A percentile compares a stretch with the other conserved stretches of the same genome.
Evolutionary conservation across 2,329 filamentous ascomycete species (phyloP).

Genomic region (Colletotrichum filicis): DNA sequence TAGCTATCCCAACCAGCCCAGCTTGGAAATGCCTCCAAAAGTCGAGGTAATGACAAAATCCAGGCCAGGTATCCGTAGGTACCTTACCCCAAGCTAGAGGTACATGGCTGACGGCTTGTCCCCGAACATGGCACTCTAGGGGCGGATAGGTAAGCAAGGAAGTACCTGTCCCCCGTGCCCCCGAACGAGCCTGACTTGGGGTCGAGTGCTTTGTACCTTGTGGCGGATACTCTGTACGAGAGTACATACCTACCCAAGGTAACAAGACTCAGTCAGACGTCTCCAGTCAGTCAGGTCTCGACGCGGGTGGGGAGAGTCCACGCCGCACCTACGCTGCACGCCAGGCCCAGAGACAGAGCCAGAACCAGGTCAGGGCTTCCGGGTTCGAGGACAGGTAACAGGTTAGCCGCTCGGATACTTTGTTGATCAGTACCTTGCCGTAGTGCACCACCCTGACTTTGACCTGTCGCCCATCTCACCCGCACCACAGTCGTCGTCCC

Average conservation of each 20-base stretch:
- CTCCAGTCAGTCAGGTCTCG: constrained; percentile 26
- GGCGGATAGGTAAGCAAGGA: constrained; percentile 9
- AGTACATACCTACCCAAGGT: neutral
- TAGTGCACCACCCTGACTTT: constrained; percentile 5
- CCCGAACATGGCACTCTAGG: neutral
- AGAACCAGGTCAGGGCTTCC: constrained; percentile 33
- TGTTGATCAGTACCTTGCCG: constrained; percentile 21
- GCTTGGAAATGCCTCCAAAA: neutral
- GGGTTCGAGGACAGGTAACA: constrained; percentile 21
- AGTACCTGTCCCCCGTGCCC: neutral
- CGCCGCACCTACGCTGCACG: constrained; percentile 22
- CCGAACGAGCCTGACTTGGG: constrained; percentile 20
- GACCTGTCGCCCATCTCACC: neutral
- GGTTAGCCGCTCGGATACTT: constrained; percentile 25
- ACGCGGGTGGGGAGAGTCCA: constrained; percentile 30
- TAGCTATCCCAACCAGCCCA: neutral
- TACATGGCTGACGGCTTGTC: neutral
- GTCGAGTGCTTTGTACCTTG: neutral
- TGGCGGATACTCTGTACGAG: too few relatives aligned
- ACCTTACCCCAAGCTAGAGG: neutral
- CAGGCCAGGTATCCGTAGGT: neutral
- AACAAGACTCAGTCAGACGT: constrained; percentile 26
- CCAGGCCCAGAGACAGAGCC: constrained; percentile 26
- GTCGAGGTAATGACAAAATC: neutral
- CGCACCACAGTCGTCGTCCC: neutral